Base-by-base conservation (phyloP, 140 eudicot genomes). In the Erigeron philadelphicus region DNA sequence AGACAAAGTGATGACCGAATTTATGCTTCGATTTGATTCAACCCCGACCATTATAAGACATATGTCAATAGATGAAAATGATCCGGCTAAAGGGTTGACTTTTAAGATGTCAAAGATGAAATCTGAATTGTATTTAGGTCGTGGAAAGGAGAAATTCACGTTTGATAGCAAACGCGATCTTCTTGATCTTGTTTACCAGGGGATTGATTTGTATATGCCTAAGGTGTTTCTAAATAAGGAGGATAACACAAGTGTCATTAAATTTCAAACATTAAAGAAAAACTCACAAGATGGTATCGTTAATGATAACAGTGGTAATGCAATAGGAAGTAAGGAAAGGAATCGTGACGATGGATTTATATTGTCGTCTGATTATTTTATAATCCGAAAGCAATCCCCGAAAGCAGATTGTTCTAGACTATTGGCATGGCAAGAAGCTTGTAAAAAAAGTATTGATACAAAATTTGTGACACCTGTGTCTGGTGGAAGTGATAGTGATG, bases 351-450 rank as follows among this genome's bases (percentile, higher is more conserved):
- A 87, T 68, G 97, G 97, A 49, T 91, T 91, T 81, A 63, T 91
- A 72, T 76, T 91, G 55, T 85, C 96, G 57, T 91, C 95, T 81
- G 95, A 88, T 78, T 91, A 85, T 61, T 91, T 91, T 53, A 88
- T 95, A 16, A 80, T 91, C 76, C 82, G 96, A 82, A 84, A 78
- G 79, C 97, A 91, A 71, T 71, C 96, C 75, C 95, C 91, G 0
- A 91, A 86, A 69, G 97, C 97, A 66, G 96, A 88, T 52, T 87
- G 91, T 72, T 88, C 84, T 61, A 84, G 90, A 81, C 79, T 91
- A 70, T 79, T 88, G 67, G 81, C 86, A 48, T 91, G 97, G 97
- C 96, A 88, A 75, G 97, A 91, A 82, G 84, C 97, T 60, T 95
- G 95, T 77, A 86, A 87, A 67, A 88, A 83, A 82, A 84, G 83